phyloP scores from a whole-genome alignment of 176 grass and related monocot species.

The Ensete ventricosum region DNA sequence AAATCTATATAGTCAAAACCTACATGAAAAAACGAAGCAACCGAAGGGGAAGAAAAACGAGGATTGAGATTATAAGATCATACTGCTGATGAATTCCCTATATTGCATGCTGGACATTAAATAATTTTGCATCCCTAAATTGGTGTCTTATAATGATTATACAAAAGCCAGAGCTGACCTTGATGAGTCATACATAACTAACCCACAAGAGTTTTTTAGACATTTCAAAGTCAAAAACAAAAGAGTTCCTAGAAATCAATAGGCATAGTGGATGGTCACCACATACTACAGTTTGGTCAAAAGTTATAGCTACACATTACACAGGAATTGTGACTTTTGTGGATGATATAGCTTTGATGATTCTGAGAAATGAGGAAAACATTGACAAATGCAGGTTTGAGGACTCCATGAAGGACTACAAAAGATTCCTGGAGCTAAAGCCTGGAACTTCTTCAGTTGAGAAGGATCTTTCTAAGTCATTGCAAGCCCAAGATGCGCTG shows the following conservation, averaged over 20 bases:
- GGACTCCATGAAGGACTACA: conserved; percentile 63
- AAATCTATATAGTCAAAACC: too few relatives aligned
- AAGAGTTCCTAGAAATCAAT: neutral
- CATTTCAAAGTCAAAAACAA: neutral
- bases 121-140: neutral
- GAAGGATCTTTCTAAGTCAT: conserved; percentile 80
- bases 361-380: conserved; percentile 9
- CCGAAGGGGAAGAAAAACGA: too few relatives aligned
- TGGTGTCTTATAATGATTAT: neutral
- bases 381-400: conserved; percentile 23
- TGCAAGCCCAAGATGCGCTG: conserved; percentile 68
- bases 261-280: neutral
- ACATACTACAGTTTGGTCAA: neutral
- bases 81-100: neutral
- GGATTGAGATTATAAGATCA: too few relatives aligned
- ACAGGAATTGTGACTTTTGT: neutral
- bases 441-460: conserved; percentile 47
- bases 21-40: too few relatives aligned
- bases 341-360: neutral
- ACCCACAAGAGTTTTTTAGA: neutral
- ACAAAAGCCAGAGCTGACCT: neutral
- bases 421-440: conserved; percentile 58
- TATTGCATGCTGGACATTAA: neutral
- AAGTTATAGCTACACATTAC: neutral
- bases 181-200: too few relatives aligned